Evolutionary conservation across 495 filamentous ascomycete genomes (phyloP).

Genomic region (Aspergillus nidulans): DNA sequence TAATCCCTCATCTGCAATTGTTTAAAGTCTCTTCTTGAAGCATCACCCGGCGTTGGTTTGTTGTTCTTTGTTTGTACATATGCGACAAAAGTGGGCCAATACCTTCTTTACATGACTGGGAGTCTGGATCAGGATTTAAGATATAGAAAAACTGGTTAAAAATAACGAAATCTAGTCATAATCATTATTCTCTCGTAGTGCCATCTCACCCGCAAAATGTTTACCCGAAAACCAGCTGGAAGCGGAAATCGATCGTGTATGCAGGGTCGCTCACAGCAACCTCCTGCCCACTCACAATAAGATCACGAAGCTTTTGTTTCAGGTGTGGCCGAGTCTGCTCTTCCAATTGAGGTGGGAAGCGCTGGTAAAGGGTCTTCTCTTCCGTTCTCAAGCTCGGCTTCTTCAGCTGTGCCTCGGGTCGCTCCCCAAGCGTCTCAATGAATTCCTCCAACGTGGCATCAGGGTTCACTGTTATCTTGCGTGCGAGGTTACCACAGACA

Average conservation of each 20-base stretch:
- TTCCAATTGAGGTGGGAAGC: slow-evolving; percentile 72
- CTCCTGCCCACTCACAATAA: slow-evolving; percentile 64
- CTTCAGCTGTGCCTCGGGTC: slow-evolving; percentile 82
- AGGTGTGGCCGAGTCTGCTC: slow-evolving; percentile 79
- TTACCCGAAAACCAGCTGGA: slow-evolving; percentile 49
- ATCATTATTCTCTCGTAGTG: slow-evolving; percentile 10
- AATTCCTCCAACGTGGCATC: slow-evolving; percentile 76
- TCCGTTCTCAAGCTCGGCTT: slow-evolving; percentile 83
- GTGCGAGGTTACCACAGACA: slow-evolving; percentile 81
- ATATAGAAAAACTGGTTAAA: slow-evolving; percentile 27
- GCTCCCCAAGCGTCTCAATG: slow-evolving; percentile 75
- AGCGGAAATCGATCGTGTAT: slow-evolving; percentile 70
- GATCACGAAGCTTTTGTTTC: slow-evolving; percentile 63
- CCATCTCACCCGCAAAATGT: slow-evolving; percentile 8
- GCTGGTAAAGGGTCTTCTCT: slow-evolving; percentile 83
- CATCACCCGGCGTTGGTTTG: slow-evolving; percentile 45
- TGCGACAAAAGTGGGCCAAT: slow-evolving; percentile 38
- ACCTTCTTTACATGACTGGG: slow-evolving; percentile 34
- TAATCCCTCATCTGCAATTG: background rate
- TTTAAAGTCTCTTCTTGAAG: slow-evolving; percentile 31
- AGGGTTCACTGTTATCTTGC: slow-evolving; percentile 64
- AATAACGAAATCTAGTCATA: slow-evolving; percentile 20
- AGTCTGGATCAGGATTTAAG: slow-evolving; percentile 31
- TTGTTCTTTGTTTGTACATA: slow-evolving; percentile 36
- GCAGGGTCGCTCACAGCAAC: slow-evolving; percentile 81